Evolutionary conservation across 306 rosid species (phyloP).

Genomic region (Inga oerstediana): DNA sequence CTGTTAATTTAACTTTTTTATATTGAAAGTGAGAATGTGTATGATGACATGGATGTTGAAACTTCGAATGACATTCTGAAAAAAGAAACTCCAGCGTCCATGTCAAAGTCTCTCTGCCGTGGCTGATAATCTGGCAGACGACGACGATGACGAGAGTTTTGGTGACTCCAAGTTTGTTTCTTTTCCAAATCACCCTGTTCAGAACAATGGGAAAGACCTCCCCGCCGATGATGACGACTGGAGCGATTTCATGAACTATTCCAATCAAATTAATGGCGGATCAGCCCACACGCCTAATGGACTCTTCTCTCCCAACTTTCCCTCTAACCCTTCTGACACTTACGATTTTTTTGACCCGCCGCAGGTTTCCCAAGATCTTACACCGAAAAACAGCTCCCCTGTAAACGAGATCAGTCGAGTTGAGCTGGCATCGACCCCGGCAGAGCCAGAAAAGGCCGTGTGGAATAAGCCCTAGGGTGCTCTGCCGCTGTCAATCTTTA

Average conservation of each 20-base stretch:
- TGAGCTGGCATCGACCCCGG: conserved; percentile 20
- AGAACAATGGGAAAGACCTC: conserved; percentile 20
- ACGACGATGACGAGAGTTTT: conserved; percentile 73
- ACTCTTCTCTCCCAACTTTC: conserved; percentile 17
- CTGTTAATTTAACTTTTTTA: too few relatives aligned
- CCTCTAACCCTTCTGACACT: conserved; percentile 8
- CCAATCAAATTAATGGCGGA: conserved; percentile 51
- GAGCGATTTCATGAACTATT: conserved; percentile 64
- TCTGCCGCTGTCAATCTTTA: conserved; percentile 87
- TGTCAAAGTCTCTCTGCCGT: conserved; percentile 39
- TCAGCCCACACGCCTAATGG: conserved; percentile 29
- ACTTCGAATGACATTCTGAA: too few relatives aligned
- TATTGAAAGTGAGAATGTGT: too few relatives aligned
- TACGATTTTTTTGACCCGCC: conserved; percentile 35
- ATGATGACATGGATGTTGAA: too few relatives aligned
- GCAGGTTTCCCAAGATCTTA: conserved; percentile 23
- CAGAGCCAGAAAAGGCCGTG: conserved; percentile 19
- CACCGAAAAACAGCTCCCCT: background rate
- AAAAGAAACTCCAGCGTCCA: too few relatives aligned
- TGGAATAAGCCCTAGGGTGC: conserved; percentile 71
- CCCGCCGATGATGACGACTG: conserved; percentile 55
- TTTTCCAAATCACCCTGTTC: conserved; percentile 30
- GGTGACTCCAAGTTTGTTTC: conserved; percentile 71
- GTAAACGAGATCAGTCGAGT: conserved; percentile 30
- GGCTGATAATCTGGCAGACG: conserved; percentile 73